A percentile compares a stretch with the other conserved stretches of the same genome.
phyloP scores from a whole-genome alignment of 352 stramenopile genomes.

The Phytophthora cryptogea region DNA sequence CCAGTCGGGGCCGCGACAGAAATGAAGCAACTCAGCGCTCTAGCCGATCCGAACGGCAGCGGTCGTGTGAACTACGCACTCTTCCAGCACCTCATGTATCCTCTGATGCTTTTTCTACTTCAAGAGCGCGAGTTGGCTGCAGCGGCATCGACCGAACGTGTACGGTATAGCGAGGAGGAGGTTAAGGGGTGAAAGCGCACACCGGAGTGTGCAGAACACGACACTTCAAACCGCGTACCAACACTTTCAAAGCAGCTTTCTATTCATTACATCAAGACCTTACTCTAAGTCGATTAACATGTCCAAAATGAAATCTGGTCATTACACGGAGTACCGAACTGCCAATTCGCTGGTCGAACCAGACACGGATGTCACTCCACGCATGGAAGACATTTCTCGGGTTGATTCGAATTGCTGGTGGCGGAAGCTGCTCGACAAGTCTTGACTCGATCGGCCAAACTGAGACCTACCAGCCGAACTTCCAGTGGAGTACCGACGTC shows the following conservation, averaged over 20 bases:
- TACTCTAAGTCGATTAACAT: no score
- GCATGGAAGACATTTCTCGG: conserved; percentile 6
- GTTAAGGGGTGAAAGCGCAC: no score
- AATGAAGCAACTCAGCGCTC: conserved; percentile 35
- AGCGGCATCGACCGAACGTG: background rate
- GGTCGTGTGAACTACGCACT: conserved; percentile 64
- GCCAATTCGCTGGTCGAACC: background rate
- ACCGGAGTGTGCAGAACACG: no score
- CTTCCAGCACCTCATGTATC: conserved; percentile 61
- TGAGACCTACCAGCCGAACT: conserved; percentile 9
- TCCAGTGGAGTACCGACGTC: conserved; percentile 37
- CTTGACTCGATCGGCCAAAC: conserved; percentile 8
- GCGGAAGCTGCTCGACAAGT: conserved; percentile 4
- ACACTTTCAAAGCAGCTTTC: no score
- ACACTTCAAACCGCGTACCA: no score
- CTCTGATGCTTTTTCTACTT: conserved; percentile 40
- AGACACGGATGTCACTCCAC: background rate
- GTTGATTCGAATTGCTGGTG: background rate
- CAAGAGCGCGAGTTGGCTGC: conserved; percentile 31
- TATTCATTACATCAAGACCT: no score
- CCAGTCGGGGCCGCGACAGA: conserved; percentile 28
- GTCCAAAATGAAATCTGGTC: no score
- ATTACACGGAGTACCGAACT: conserved; percentile 13
- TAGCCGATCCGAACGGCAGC: conserved; percentile 50
- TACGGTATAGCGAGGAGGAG: no score